Conservation (phyloP, 2,329 filamentous ascomycete species). For the Parasarocladium wereldwijsianum region DNA sequence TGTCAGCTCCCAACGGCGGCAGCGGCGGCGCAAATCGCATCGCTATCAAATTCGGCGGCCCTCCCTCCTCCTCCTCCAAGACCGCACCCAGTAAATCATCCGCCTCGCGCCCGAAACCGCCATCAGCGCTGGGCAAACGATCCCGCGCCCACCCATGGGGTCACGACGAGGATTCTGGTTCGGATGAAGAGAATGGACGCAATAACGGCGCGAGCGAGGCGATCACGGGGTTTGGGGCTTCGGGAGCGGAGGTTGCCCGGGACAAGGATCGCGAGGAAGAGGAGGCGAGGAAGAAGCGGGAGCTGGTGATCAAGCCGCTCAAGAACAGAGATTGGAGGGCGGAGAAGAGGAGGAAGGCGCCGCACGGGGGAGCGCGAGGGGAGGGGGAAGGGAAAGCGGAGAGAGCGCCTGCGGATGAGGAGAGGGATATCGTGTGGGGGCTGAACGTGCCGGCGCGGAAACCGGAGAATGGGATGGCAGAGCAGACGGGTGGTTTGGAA, state of each 20-base stretch:
- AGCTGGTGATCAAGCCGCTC: slow-evolving; percentile 41
- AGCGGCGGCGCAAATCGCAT: slow-evolving; percentile 17
- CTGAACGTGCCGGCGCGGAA: slow-evolving; percentile 30
- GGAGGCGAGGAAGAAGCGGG: slow-evolving; percentile 13
- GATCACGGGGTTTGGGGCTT: slow-evolving; percentile 35
- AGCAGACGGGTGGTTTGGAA: slow-evolving; percentile 8
- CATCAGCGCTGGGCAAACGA: slow-evolving; percentile 34
- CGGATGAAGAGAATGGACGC: slow-evolving; percentile 22
- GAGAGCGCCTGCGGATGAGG: slow-evolving; percentile 26
- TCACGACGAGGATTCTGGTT: slow-evolving; percentile 25
- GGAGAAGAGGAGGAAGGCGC: slow-evolving; percentile 32
- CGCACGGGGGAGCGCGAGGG: slow-evolving; percentile 39
- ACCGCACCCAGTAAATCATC: slow-evolving; percentile 11
- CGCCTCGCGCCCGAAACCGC: slow-evolving; percentile 20
- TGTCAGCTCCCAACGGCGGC: slow-evolving; percentile 19
- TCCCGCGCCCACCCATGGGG: slow-evolving; percentile 26
- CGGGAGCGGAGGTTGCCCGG: slow-evolving; percentile 25
- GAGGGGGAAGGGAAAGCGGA: slow-evolving; percentile 10
- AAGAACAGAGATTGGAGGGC: slow-evolving; percentile 49
- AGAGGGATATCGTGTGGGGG: slow-evolving; percentile 41
- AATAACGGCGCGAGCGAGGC: slow-evolving; percentile 22
- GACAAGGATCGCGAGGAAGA: slow-evolving; percentile 12
- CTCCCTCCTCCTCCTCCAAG: slow-evolving; percentile 14
- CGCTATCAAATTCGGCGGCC: slow-evolving; percentile 31
- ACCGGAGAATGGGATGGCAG: slow-evolving; percentile 38